Evolutionary conservation across 805 yeast genomes (phyloP).

Genomic region (Ogataea chonburiensis): DNA sequence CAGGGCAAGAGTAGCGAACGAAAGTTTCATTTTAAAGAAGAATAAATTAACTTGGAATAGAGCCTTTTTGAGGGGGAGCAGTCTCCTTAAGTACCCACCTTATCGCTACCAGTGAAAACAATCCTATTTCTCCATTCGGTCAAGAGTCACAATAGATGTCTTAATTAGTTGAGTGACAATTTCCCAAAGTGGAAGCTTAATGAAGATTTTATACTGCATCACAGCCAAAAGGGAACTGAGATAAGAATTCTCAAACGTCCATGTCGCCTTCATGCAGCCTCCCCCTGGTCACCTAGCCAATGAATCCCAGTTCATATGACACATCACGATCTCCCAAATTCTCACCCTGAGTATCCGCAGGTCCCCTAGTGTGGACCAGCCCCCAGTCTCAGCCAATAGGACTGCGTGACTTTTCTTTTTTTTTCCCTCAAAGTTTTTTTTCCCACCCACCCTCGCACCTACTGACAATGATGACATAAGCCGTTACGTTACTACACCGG

Average conservation of each 20-base stretch:
- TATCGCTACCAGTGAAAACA: constrained; percentile 1
- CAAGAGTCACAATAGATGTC: not conserved
- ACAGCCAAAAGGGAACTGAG: not conserved
- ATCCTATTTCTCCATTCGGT: not conserved
- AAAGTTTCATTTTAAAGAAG: constrained; percentile 15
- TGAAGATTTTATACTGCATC: constrained; percentile 1
- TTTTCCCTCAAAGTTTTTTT: not conserved
- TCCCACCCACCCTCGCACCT: not conserved
- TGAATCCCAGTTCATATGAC: no score
- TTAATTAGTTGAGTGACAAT: not conserved
- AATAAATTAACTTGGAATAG: not conserved
- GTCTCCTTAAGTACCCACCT: constrained; percentile 3
- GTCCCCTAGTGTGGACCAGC: no score
- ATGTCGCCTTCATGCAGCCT: not conserved
- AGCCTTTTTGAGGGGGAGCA: not conserved
- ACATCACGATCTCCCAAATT: no score
- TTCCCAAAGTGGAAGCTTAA: constrained; percentile 4
- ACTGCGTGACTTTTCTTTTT: no score
- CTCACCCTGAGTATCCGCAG: no score
- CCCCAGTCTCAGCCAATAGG: no score
- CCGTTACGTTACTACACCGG: not conserved
- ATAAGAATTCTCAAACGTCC: not conserved
- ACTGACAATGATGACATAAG: constrained; percentile 3
- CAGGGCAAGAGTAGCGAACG: constrained; percentile 16
- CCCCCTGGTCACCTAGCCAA: no score